Conservation (phyloP, 345 rosid genomes). For the Litchi chinensis region DNA sequence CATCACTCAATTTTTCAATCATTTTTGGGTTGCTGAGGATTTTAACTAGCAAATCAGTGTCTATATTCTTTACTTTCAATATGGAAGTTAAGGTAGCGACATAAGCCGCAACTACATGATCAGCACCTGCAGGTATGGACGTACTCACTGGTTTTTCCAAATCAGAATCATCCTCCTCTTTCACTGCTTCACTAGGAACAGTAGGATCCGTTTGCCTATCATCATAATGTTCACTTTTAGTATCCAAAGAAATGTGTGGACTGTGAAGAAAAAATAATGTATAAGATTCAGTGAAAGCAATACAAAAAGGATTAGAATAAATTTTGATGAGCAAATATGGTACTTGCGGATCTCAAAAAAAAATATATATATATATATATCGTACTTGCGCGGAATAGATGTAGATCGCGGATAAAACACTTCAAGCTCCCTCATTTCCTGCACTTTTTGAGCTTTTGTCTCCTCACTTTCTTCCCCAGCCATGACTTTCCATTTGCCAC, state of each 20-base stretch:
- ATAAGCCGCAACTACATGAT: slow-evolving; percentile 29
- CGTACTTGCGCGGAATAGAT: slow-evolving; percentile 53
- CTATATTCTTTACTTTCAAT: slow-evolving; percentile 47
- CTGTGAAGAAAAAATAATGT: slow-evolving; percentile 29
- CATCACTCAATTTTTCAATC: slow-evolving; percentile 39
- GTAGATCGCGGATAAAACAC: slow-evolving; percentile 53
- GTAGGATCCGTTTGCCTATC: slow-evolving; percentile 49
- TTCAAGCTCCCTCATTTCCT: slow-evolving; percentile 52
- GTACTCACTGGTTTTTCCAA: slow-evolving; percentile 15
- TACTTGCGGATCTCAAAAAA: too few species aligned
- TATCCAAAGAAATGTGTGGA: slow-evolving; percentile 45
- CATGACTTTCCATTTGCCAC: slow-evolving; percentile 43
- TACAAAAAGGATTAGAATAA: not conserved
- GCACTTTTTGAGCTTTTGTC: slow-evolving; percentile 36
- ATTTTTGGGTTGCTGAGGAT: slow-evolving; percentile 56
- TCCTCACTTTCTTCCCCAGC: slow-evolving; percentile 67
- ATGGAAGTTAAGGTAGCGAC: slow-evolving; percentile 30
- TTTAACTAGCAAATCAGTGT: slow-evolving; percentile 56
- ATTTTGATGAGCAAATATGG: not conserved
- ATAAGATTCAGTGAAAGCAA: not conserved
- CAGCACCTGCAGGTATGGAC: slow-evolving; percentile 18
- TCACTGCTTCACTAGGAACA: slow-evolving; percentile 60
- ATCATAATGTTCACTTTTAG: slow-evolving; percentile 41
- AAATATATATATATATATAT: too few species aligned
- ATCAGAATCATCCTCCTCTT: slow-evolving; percentile 20